Conservation (phyloP, 768 basidiomycete species). For the Leccinum variicolor region DNA sequence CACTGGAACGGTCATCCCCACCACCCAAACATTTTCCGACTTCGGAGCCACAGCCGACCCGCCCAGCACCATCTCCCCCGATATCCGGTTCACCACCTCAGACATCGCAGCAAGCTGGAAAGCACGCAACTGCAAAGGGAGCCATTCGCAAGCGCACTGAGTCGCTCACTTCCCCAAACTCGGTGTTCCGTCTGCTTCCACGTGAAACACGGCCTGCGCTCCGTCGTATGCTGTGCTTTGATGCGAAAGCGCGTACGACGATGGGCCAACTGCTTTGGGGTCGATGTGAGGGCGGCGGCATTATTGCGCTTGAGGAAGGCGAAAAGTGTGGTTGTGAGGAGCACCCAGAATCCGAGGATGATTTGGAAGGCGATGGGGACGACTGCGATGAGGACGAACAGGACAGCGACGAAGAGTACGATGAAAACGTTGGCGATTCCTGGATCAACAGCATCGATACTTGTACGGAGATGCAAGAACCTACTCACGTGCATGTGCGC, state of each 20-base stretch:
- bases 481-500: slow-evolving; percentile 70
- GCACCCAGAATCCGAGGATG: slow-evolving; percentile 24
- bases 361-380: slow-evolving; percentile 41
- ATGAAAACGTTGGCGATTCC: slow-evolving; percentile 79
- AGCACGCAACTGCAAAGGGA: slow-evolving; percentile 44
- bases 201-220: slow-evolving; percentile 88
- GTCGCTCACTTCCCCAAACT: slow-evolving; percentile 50
- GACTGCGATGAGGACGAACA: slow-evolving; percentile 21
- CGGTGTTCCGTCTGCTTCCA: slow-evolving; percentile 93
- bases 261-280: slow-evolving; percentile 89
- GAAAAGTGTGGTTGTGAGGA: slow-evolving; percentile 64
- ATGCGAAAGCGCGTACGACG: slow-evolving; percentile 86
- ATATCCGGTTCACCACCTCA: not conserved
- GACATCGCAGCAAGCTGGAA: slow-evolving; percentile 24
- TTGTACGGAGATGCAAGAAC: slow-evolving; percentile 53
- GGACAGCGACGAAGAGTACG: slow-evolving; percentile 37
- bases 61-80: slow-evolving; percentile 26
- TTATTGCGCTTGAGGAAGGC: slow-evolving; percentile 46
- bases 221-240: slow-evolving; percentile 91
- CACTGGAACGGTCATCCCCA: slow-evolving; percentile 3
- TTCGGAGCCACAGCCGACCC: slow-evolving; percentile 19
- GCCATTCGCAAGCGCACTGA: slow-evolving; percentile 17
- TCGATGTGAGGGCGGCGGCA: slow-evolving; percentile 63
- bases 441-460: slow-evolving; percentile 78
- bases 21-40: slow-evolving; percentile 11